phyloP scores from a whole-genome alignment of 163 green algal species.

The Coccomyxa subellipsoidea region DNA sequence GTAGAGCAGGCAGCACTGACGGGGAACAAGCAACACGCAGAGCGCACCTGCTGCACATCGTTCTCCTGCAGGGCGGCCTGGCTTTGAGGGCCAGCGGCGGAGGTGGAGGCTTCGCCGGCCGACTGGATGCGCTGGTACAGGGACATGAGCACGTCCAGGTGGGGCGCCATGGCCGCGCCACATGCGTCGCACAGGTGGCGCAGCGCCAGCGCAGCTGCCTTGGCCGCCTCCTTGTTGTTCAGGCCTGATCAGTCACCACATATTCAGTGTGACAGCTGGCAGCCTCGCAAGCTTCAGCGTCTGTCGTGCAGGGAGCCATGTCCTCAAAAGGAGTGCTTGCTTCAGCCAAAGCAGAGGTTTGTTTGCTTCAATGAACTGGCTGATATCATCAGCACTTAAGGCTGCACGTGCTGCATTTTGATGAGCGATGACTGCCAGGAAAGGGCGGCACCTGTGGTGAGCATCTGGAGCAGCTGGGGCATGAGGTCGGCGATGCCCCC shows the following conservation, averaged over 20 bases:
- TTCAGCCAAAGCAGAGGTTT: too few relatives aligned
- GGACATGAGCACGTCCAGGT: slow-evolving; percentile 49
- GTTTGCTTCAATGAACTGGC: too few relatives aligned
- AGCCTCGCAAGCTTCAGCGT: too few relatives aligned
- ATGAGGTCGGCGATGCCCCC: slow-evolving; percentile 23
- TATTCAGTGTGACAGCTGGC: too few relatives aligned
- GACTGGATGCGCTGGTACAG: slow-evolving; percentile 53
- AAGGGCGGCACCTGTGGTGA: slow-evolving; percentile 17
- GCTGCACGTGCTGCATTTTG: background rate
- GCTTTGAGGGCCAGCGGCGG: background rate
- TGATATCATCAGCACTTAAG: background rate
- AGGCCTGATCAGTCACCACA: slow-evolving; percentile 39
- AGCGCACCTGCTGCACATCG: slow-evolving; percentile 46
- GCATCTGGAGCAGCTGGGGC: slow-evolving; percentile 38
- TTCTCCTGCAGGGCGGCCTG: slow-evolving; percentile 39
- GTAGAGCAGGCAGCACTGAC: too few relatives aligned
- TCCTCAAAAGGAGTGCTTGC: too few relatives aligned
- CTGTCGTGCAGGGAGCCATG: too few relatives aligned
- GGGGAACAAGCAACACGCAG: background rate
- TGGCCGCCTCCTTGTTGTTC: slow-evolving; percentile 27
- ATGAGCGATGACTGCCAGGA: background rate
- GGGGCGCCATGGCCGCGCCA: slow-evolving; percentile 44
- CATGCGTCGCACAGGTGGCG: slow-evolving; percentile 66
- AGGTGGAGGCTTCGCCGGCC: background rate
- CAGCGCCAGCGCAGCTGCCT: slow-evolving; percentile 54